These are phyloP conservation scores for Coniochaeta sp. DNA, from an alignment of 2,329 filamentous ascomycete genomes.

Conservation along the genomic window DNA sequence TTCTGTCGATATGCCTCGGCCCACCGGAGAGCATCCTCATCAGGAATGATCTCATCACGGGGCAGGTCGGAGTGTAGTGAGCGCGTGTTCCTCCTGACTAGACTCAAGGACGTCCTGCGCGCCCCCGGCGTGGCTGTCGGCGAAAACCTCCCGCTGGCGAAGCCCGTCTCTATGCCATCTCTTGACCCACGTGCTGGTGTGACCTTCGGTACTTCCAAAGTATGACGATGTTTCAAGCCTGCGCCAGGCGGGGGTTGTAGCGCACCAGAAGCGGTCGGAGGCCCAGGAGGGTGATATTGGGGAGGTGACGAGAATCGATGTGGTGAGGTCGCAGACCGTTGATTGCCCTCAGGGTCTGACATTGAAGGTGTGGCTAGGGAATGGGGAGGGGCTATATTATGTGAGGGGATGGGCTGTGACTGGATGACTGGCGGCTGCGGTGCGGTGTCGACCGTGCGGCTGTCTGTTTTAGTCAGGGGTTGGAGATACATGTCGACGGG, in stretches of 20 bases:
- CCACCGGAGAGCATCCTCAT: constrained; percentile 88
- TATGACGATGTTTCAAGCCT: constrained; percentile 74
- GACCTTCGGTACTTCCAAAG: constrained; percentile 74
- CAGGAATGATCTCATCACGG: constrained; percentile 74
- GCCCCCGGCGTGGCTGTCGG: constrained; percentile 50
- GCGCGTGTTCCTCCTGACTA: constrained; percentile 73
- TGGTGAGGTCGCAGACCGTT: constrained; percentile 20
- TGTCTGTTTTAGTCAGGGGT: constrained; percentile 17
- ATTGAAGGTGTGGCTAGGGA: constrained; percentile 12
- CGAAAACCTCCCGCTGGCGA: constrained; percentile 76
- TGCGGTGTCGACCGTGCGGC: constrained; percentile 18
- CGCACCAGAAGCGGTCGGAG: constrained; percentile 34
- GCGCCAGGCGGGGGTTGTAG: constrained; percentile 45
- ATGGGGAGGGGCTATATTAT: constrained; percentile 1
- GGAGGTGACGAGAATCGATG: constrained; percentile 62
- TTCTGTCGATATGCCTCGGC: constrained; percentile 90
- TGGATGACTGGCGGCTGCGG: constrained; percentile 9
- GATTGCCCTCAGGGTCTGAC: constrained; percentile 12
- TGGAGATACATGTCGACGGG: constrained; percentile 23
- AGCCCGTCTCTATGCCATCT: constrained; percentile 61
- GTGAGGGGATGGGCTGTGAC: constrained; percentile 3
- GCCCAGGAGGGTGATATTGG: constrained; percentile 37
- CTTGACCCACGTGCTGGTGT: constrained; percentile 61
- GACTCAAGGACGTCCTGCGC: constrained; percentile 74
- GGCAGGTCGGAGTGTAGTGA: constrained; percentile 80